Conservation (phyloP, 768 basidiomycete species). For the Russula earlei region DNA sequence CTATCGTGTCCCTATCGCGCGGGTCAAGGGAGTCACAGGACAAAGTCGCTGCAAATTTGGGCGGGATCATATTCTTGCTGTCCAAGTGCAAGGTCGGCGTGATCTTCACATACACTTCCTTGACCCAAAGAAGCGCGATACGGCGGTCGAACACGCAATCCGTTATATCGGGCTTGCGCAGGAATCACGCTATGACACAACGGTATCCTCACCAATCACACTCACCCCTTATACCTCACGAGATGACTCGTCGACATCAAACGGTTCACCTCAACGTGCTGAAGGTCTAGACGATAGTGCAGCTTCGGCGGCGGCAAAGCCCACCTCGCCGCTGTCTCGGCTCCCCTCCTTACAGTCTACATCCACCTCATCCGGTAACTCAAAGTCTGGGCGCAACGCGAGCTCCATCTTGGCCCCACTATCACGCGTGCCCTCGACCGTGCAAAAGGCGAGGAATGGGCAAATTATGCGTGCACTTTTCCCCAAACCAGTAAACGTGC, state of each 20-base stretch:
- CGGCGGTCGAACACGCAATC: constrained; percentile 1
- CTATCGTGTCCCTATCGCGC: constrained; percentile 17
- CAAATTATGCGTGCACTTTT: constrained; percentile 26
- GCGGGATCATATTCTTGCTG: not conserved
- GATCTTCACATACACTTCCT: constrained; percentile 10
- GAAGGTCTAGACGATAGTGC: not conserved
- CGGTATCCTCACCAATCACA: not conserved
- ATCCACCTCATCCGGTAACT: not conserved
- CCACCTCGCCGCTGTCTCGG: not conserved
- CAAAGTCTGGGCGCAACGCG: constrained; percentile 20
- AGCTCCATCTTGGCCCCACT: constrained; percentile 38
- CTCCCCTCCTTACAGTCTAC: not conserved
- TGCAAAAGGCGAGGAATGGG: constrained; percentile 26
- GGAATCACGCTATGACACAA: not conserved
- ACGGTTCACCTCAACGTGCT: not conserved
- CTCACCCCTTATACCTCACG: not conserved
- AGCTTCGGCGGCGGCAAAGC: not conserved
- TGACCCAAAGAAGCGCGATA: not conserved
- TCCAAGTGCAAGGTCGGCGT: constrained; percentile 13
- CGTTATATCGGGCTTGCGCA: constrained; percentile 2
- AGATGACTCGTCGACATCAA: not conserved
- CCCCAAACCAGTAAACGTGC: constrained; percentile 44
- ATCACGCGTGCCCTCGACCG: constrained; percentile 32
- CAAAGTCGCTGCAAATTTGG: not conserved
- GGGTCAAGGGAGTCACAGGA: constrained; percentile 3